Evolutionary conservation across 228 moss, liverwort and hornwort species (phyloP).

Genomic region (Sphagnum magellanicum): DNA sequence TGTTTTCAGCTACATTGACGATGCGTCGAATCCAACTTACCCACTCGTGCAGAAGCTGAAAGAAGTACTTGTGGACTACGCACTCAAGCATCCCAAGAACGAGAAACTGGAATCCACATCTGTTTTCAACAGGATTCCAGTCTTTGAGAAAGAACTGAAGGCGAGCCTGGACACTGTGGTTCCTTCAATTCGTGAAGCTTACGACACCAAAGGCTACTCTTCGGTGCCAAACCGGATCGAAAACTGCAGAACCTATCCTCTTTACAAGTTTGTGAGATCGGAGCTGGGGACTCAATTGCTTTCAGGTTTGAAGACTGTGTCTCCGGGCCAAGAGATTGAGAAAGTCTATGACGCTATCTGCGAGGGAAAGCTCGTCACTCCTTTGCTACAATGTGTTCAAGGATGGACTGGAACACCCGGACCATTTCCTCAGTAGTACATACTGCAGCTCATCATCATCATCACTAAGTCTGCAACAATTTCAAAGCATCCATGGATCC

Average conservation of each 20-base stretch:
- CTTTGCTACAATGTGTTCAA: constrained; percentile 32
- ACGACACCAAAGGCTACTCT: constrained; percentile 28
- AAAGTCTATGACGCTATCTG: constrained; percentile 35
- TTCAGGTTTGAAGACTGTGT: too few species aligned
- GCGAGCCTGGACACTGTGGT: constrained; percentile 17
- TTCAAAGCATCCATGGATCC: too few species aligned
- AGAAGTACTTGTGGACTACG: constrained; percentile 37
- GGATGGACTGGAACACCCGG: constrained; percentile 46
- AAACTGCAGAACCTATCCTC: constrained; percentile 31
- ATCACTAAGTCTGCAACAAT: too few species aligned
- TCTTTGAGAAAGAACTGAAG: constrained; percentile 39
- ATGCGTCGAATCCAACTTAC: constrained; percentile 23
- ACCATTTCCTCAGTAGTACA: not conserved
- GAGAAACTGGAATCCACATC: constrained; percentile 16
- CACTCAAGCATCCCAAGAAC: constrained; percentile 15
- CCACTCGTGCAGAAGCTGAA: constrained; percentile 41
- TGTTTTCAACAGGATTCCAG: constrained; percentile 1
- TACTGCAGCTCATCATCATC: too few species aligned
- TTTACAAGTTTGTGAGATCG: too few species aligned
- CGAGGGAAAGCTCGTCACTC: constrained; percentile 33
- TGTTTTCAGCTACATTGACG: constrained; percentile 38
- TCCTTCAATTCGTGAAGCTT: not conserved
- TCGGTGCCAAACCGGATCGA: constrained; percentile 30
- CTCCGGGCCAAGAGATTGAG: constrained; percentile 34
- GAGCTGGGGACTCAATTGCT: too few species aligned